Conservation (phyloP, 106 monocot species). For the Acanthochlamys bracteata region DNA sequence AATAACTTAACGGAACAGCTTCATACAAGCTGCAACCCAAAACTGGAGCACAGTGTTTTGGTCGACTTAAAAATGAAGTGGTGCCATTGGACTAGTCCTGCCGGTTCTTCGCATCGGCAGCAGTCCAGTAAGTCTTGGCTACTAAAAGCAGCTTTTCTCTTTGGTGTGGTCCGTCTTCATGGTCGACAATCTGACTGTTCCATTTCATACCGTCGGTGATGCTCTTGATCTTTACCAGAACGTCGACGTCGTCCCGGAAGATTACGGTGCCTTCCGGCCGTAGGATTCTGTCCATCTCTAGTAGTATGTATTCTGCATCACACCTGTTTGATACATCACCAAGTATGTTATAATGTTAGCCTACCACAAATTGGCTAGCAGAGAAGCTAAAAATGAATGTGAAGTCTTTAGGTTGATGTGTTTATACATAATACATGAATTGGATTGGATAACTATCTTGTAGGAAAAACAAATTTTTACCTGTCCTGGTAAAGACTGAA, state of each 20-base stretch:
- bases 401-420: neutral
- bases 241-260: constrained; percentile 49
- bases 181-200: constrained; percentile 17
- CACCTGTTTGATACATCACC: constrained; percentile 14
- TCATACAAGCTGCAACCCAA: too few relatives aligned
- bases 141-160: neutral
- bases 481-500: constrained; percentile 32
- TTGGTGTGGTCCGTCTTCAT: constrained; percentile 4
- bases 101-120: neutral
- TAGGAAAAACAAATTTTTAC: neutral
- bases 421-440: neutral
- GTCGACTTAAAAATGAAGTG: neutral
- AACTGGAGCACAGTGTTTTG: neutral
- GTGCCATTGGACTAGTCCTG: neutral
- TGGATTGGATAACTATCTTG: neutral
- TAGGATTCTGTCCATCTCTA: constrained; percentile 64
- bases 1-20: too few relatives aligned
- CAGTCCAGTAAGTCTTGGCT: constrained; percentile 2
- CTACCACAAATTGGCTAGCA: too few relatives aligned
- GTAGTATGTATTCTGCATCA: constrained; percentile 43
- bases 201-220: constrained; percentile 53
- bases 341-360: neutral
- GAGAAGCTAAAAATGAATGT: neutral
- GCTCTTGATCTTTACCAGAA: constrained; percentile 44
- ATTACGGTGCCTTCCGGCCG: constrained; percentile 55